A percentile compares a stretch with the other conserved stretches of the same genome.
Evolutionary conservation across 179 eudicot species (phyloP).

Genomic region (Silene vulgaris): DNA sequence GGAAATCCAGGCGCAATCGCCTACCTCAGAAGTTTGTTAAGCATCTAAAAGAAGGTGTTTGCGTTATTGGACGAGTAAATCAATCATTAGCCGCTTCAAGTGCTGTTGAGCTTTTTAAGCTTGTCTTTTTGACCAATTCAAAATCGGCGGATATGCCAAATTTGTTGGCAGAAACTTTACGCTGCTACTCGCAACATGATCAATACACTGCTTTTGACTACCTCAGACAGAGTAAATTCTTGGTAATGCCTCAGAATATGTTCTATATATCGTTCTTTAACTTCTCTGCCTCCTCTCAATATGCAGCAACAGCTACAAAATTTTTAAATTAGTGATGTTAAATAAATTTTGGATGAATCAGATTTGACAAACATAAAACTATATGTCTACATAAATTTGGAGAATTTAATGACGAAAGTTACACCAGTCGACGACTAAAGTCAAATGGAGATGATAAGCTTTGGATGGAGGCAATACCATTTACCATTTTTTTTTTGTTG

Average conservation of each 20-base stretch:
- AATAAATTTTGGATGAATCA: background rate
- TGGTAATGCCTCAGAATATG: conserved; percentile 46
- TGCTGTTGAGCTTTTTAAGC: conserved; percentile 92
- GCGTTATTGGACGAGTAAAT: conserved; percentile 33
- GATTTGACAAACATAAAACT: background rate
- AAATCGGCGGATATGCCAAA: conserved; percentile 58
- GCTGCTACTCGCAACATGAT: conserved; percentile 89
- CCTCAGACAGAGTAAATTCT: conserved; percentile 71
- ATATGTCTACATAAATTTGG: background rate
- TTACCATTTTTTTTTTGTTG: background rate
- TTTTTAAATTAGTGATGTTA: background rate
- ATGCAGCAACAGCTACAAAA: background rate
- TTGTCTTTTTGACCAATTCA: conserved; percentile 70
- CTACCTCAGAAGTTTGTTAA: conserved; percentile 58
- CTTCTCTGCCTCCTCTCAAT: background rate
- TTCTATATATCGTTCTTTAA: conserved; percentile 5
- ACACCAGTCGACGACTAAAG: background rate
- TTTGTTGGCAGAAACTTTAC: conserved; percentile 75
- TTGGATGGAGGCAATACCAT: background rate
- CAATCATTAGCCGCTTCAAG: conserved; percentile 77
- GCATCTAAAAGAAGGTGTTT: conserved; percentile 45
- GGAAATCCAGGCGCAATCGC: conserved; percentile 42
- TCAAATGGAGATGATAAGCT: background rate
- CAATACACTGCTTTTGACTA: conserved; percentile 87
- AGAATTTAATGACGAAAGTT: background rate